phyloP scores from a whole-genome alignment of 352 stramenopile species.

The Globisporangium uncinulatum region DNA sequence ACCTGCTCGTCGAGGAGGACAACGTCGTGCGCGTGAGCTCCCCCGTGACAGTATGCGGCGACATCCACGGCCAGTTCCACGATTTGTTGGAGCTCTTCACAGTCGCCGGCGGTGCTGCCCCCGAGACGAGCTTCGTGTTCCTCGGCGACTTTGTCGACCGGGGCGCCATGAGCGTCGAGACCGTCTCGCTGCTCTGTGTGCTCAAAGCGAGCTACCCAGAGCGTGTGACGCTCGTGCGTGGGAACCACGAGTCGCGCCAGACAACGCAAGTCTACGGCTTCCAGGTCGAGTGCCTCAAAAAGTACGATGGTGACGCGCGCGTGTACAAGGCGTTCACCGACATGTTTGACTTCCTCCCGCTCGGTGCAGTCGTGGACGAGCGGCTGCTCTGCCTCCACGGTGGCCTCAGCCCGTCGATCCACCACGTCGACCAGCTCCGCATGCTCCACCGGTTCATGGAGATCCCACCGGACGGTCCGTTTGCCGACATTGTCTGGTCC shows the following conservation, averaged over 20 bases:
- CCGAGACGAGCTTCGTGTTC: slow-evolving; percentile 97
- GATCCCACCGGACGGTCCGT: slow-evolving; percentile 94
- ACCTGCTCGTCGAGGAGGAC: slow-evolving; percentile 69
- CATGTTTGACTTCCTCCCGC: slow-evolving; percentile 94
- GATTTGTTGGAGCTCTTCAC: slow-evolving; percentile 64
- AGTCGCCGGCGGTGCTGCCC: slow-evolving; percentile 75
- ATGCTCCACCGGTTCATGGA: slow-evolving; percentile 88
- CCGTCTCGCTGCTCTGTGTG: slow-evolving; percentile 87
- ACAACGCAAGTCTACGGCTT: slow-evolving; percentile 97
- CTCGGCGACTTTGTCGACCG: slow-evolving; percentile 99
- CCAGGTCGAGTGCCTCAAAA: slow-evolving; percentile 98
- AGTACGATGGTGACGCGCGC: slow-evolving; percentile 91
- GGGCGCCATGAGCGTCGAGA: slow-evolving; percentile 76
- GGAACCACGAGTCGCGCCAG: slow-evolving; percentile 96
- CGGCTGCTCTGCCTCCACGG: slow-evolving; percentile 88
- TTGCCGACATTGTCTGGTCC: slow-evolving; percentile 98
- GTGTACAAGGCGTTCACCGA: slow-evolving; percentile 81
- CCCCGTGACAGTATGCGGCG: slow-evolving; percentile 95
- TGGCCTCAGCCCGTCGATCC: slow-evolving; percentile 83
- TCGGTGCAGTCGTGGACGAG: slow-evolving; percentile 94
- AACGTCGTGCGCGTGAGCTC: slow-evolving; percentile 97
- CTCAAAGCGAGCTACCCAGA: slow-evolving; percentile 94
- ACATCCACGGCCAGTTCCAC: slow-evolving; percentile 65
- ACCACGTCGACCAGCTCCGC: slow-evolving; percentile 91
- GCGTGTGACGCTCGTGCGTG: slow-evolving; percentile 87